A percentile compares a stretch with the other conserved stretches of the same genome.
Evolutionary conservation across 192 early-diverging fungal genomes (phyloP).

Genomic region (Coemansia sp.): DNA sequence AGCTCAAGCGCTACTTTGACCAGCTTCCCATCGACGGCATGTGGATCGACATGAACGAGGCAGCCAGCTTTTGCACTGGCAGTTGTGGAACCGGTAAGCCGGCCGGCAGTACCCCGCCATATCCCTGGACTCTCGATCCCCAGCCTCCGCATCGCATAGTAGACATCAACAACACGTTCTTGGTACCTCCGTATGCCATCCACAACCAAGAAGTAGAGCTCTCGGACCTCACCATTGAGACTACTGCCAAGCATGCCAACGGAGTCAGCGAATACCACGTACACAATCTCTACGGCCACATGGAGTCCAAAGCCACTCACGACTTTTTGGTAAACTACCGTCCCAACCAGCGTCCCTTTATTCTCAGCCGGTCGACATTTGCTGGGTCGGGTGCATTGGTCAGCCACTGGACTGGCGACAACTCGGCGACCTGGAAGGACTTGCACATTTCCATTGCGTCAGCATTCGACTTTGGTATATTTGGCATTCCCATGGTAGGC

Average conservation of each 20-base stretch:
- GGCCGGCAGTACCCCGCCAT: conserved; percentile 14
- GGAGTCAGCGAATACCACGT: conserved; percentile 58
- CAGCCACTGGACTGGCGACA: conserved; percentile 61
- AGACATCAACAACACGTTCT: conserved; percentile 37
- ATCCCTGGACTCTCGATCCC: conserved; percentile 20
- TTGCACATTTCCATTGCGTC: conserved; percentile 63
- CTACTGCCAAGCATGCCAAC: conserved; percentile 56
- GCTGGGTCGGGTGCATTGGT: conserved; percentile 59
- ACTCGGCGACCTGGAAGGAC: conserved; percentile 61
- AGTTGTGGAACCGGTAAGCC: conserved; percentile 48
- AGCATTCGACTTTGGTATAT: conserved; percentile 67
- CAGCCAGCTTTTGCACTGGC: conserved; percentile 66
- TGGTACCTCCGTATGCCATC: conserved; percentile 58
- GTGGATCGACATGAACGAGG: conserved; percentile 78
- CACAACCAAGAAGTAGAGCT: conserved; percentile 55
- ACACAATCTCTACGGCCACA: conserved; percentile 67
- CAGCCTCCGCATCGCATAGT: conserved; percentile 23
- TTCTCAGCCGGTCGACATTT: conserved; percentile 68
- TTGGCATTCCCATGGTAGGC: conserved; percentile 71
- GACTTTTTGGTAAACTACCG: conserved; percentile 40
- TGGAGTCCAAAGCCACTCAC: conserved; percentile 59
- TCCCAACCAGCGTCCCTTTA: conserved; percentile 59
- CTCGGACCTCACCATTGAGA: conserved; percentile 55
- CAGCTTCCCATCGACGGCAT: conserved; percentile 57
- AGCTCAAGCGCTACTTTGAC: conserved; percentile 44